Evolutionary conservation across 306 rosid genomes (phyloP).

Genomic region (Cicer judaicum): DNA sequence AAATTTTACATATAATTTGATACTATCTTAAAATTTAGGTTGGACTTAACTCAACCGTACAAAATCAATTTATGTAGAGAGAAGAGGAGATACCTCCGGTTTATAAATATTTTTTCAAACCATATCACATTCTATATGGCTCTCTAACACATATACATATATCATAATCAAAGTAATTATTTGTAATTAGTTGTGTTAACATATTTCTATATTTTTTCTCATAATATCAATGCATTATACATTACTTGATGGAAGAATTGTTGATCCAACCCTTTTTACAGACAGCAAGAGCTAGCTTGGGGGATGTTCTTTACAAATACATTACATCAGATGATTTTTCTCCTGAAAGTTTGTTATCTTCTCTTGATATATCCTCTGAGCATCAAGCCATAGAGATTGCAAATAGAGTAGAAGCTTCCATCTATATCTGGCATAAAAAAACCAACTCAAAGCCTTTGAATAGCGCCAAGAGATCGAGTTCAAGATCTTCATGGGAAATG

Average conservation of each 20-base stretch:
- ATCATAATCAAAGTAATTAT: background rate
- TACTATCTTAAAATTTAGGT: background rate
- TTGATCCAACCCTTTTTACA: slow-evolving; percentile 54
- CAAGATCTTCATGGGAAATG: slow-evolving; percentile 92
- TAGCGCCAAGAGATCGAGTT: slow-evolving; percentile 48
- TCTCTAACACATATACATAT: background rate
- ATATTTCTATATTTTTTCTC: background rate
- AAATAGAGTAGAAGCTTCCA: slow-evolving; percentile 79
- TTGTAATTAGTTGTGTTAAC: background rate
- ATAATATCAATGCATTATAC: background rate
- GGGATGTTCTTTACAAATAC: slow-evolving; percentile 73
- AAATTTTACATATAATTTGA: background rate
- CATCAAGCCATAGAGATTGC: slow-evolving; percentile 89
- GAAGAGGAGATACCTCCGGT: too few relatives aligned
- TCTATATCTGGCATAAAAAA: slow-evolving; percentile 67
- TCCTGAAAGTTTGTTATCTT: slow-evolving; percentile 67
- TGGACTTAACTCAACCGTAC: too few relatives aligned
- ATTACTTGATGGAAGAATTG: background rate
- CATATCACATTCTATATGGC: too few relatives aligned
- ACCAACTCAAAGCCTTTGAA: slow-evolving; percentile 55
- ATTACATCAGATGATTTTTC: slow-evolving; percentile 78
- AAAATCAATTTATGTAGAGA: too few relatives aligned
- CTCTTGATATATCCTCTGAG: slow-evolving; percentile 84
- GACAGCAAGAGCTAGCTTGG: slow-evolving; percentile 84
- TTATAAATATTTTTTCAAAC: too few relatives aligned